Evolutionary conservation across 1,284 basidiomycete species (phyloP).

Genomic region (Jaminaea rosea): DNA sequence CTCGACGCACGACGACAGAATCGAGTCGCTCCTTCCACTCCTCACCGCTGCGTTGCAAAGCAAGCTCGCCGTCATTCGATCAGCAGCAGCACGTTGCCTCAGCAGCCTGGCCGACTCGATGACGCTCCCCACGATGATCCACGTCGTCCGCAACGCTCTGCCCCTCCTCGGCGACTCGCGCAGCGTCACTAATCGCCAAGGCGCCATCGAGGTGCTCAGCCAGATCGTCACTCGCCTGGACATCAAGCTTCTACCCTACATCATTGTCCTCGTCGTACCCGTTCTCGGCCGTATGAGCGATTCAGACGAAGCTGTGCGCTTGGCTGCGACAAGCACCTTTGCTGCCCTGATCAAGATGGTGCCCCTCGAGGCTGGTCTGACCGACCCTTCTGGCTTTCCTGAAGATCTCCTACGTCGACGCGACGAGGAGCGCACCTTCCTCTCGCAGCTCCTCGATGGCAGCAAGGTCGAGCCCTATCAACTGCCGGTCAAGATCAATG

Average conservation of each 20-base stretch:
- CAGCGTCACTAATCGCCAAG: constrained; percentile 72
- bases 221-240: constrained; percentile 86
- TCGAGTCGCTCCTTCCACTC: constrained; percentile 66
- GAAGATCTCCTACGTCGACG: constrained; percentile 66
- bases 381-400: constrained; percentile 87
- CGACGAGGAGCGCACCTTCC: constrained; percentile 79
- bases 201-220: constrained; percentile 72
- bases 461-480: constrained; percentile 79
- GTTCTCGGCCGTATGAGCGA: constrained; percentile 97
- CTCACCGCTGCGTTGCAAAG: constrained; percentile 70
- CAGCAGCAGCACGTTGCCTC: constrained; percentile 75
- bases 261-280: constrained; percentile 93
- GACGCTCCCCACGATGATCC: constrained; percentile 74
- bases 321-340: constrained; percentile 91
- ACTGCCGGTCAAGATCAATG: constrained; percentile 81
- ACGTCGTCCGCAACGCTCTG: constrained; percentile 75
- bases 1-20: constrained; percentile 59
- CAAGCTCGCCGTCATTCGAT: constrained; percentile 76
- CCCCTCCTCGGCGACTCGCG: constrained; percentile 74
- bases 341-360: constrained; percentile 99
- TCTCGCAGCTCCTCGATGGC: constrained; percentile 73
- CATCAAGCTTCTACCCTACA: constrained; percentile 88
- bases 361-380: constrained; percentile 88
- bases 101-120: constrained; percentile 79
- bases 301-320: constrained; percentile 76